Percentiles rank a stretch among this genome's conserved stretches.
These are phyloP conservation scores for Blastocystis sp. DNA, from an alignment of 352 stramenopile species.

Conservation along the genomic window DNA sequence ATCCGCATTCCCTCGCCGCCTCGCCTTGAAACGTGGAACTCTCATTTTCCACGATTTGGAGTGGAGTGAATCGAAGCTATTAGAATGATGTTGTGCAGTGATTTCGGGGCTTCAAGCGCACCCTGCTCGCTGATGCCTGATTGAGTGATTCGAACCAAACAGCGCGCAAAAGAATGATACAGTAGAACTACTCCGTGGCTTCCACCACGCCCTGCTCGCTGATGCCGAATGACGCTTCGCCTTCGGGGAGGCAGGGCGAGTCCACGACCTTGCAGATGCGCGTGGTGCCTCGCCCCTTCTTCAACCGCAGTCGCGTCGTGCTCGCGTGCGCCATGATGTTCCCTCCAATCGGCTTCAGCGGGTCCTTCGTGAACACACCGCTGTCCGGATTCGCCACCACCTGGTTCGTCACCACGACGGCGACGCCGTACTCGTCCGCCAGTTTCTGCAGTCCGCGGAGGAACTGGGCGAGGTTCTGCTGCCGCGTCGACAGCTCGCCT, in stretches of 20 bases:
- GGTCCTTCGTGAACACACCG: no score
- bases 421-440: constrained; percentile 96
- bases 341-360: constrained; percentile 70
- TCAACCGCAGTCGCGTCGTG: constrained; percentile 88
- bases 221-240: no score
- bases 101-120: neutral
- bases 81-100: neutral
- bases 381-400: no score
- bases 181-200: constrained; percentile 67
- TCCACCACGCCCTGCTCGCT: no score
- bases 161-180: neutral
- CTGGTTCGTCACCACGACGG: constrained; percentile 80
- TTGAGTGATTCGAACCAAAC: neutral
- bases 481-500: constrained; percentile 90
- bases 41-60: neutral
- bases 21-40: neutral
- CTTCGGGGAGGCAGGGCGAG: no score
- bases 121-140: no score
- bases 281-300: constrained; percentile 94
- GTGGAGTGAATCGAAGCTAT: neutral
- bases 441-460: constrained; percentile 91
- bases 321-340: constrained; percentile 95
- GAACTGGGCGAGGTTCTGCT: constrained; percentile 86
- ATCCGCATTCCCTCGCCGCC: neutral
- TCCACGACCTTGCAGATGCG: constrained; percentile 88